These are phyloP conservation scores for Aspergillus sclerotialis DNA, from an alignment of 2,329 filamentous ascomycete species.

Conservation along the genomic window DNA sequence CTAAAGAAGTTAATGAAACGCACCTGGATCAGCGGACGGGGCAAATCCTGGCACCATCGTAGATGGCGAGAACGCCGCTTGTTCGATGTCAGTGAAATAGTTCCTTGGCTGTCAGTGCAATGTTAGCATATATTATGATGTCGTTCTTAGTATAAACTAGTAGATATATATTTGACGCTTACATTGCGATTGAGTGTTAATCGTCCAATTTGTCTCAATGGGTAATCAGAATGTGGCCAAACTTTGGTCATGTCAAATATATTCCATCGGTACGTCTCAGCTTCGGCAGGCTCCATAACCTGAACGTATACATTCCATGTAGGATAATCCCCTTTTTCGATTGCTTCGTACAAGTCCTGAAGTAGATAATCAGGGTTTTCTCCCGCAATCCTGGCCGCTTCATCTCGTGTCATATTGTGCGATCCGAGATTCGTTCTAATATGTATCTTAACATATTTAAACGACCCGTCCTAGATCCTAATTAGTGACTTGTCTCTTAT, in stretches of 20 bases:
- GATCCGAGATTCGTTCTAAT: constrained; percentile 23
- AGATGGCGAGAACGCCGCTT: constrained; percentile 59
- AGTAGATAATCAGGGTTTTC: constrained; percentile 74
- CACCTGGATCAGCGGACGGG: constrained; percentile 54
- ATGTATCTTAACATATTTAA: constrained; percentile 57
- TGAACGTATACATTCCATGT: constrained; percentile 76
- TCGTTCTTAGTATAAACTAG: not conserved
- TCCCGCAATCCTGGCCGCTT: constrained; percentile 63
- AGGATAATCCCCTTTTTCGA: constrained; percentile 61
- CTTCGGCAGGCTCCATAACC: constrained; percentile 59
- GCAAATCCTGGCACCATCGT: constrained; percentile 59
- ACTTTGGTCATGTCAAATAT: constrained; percentile 77
- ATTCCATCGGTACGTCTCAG: constrained; percentile 74
- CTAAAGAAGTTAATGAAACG: not conserved
- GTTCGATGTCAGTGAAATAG: constrained; percentile 62
- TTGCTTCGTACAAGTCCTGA: constrained; percentile 66
- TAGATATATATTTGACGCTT: too few relatives aligned
- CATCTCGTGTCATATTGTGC: constrained; percentile 54
- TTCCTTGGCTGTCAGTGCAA: constrained; percentile 43
- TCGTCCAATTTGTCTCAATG: constrained; percentile 68
- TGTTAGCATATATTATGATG: not conserved
- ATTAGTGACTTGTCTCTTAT: too few relatives aligned
- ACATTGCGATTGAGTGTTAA: constrained; percentile 69
- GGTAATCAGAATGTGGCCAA: constrained; percentile 69
- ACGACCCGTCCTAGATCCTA: constrained; percentile 45